These are phyloP conservation scores for Colletotrichum falcatum DNA, from an alignment of 2,329 filamentous ascomycete genomes.

Conservation along the genomic window DNA sequence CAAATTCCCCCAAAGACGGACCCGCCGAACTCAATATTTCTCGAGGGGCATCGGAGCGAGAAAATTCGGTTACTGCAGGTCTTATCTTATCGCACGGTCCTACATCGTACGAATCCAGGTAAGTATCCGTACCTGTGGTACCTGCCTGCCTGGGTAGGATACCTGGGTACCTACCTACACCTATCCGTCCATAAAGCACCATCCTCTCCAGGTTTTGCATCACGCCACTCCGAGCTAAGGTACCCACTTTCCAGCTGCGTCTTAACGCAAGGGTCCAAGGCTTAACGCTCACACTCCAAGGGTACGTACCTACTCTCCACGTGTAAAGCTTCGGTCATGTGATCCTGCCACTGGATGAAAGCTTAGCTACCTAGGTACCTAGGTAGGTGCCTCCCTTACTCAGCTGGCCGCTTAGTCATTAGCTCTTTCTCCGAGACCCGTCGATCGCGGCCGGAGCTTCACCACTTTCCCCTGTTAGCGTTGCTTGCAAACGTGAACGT, in stretches of 20 bases:
- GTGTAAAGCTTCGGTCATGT: neutral
- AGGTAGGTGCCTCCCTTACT: no score
- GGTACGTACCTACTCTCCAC: no score
- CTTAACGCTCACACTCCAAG: neutral
- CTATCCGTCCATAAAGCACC: no score
- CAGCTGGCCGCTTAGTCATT: neutral
- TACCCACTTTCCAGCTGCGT: neutral
- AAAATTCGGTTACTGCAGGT: constrained; percentile 38
- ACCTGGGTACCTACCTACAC: no score
- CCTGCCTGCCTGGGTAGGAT: neutral
- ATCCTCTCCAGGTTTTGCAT: no score
- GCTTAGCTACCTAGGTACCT: no score
- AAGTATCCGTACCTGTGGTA: no score
- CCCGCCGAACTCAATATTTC: constrained; percentile 28
- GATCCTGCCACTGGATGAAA: neutral
- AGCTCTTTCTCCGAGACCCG: neutral
- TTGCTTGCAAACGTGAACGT: neutral
- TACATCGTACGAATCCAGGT: no score
- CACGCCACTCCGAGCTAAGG: neutral
- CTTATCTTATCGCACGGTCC: constrained; percentile 36
- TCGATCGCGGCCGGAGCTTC: constrained; percentile 4
- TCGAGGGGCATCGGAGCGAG: constrained; percentile 35
- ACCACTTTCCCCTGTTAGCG: neutral
- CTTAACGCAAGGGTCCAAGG: neutral
- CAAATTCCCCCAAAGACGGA: neutral